Evolutionary conservation across 352 stramenopile species (phyloP), one percentile per base, ranked within the genome.

Genomic region (Paralagenidium karlingii): DNA sequence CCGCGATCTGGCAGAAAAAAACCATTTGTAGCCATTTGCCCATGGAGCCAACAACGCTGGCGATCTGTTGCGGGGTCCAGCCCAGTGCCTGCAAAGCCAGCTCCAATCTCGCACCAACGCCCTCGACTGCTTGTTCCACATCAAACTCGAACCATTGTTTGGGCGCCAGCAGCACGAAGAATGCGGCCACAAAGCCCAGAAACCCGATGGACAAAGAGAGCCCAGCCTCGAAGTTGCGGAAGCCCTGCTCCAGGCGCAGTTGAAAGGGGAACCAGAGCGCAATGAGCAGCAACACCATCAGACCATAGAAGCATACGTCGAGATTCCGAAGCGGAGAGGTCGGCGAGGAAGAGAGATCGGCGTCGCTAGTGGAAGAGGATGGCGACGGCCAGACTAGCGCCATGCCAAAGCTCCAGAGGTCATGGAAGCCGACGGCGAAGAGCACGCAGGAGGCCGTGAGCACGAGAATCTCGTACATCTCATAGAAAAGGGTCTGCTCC

Each of bases 401-500:
- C 27, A 48, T 43, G 37, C 31, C 39, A 43, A 73, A 73, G n/a
- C 47, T 49, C 22, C 80, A 26, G 26, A 61, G 27, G 34, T 70
- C 63, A 31, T 63, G 60, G 38, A 70, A 38, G n/a, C 43, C 52
- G 41, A 64, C 73, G 9, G 58, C 62, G 3, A 71, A 22, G 7
- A 73, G 51, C 19, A 63, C 65, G 16, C 69, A 84, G 15, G 63
- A 75, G 28, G 66, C 52, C 18, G 85, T 51, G 29, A 85, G 61
- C 33, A 88, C 63, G 22, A 88, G 56, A 63, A 81, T 84, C 53
- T 88, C 74, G 60, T 82, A 84, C 19, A 88, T 56, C 52, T 88
- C 74, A 43, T 68, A 85, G 57, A 85, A 88, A 24, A 88, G 50
- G 47, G 68, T 82, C 44, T 88, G 70, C 34, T 54, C 51, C 44